These are phyloP conservation scores for Hypholoma fasciculare DNA, from an alignment of 768 basidiomycete species.

Conservation along the genomic window DNA sequence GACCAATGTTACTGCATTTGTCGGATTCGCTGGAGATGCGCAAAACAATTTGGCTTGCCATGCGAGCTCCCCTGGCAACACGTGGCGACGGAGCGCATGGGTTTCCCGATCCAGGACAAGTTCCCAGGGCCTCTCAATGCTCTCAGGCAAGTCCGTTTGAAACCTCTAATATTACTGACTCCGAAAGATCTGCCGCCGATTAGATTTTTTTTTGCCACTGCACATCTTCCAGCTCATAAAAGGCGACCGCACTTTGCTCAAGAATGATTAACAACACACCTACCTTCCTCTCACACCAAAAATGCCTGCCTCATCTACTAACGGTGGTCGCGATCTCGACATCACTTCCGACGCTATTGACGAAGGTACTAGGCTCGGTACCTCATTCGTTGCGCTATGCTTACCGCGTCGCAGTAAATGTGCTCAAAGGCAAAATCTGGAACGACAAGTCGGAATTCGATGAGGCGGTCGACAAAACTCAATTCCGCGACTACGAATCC, in stretches of 20 bases:
- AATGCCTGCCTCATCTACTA: conserved; percentile 27
- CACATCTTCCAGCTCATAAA: conserved; percentile 8
- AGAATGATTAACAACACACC: conserved; percentile 12
- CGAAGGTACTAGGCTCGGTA: conserved; percentile 31
- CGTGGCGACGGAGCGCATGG: conserved; percentile 22
- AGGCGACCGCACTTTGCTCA: conserved; percentile 10
- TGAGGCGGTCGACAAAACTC: conserved; percentile 60
- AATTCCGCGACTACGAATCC: conserved; percentile 71
- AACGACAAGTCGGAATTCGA: conserved; percentile 60
- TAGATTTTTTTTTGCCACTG: background rate
- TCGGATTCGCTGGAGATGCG: background rate
- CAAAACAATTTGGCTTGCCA: conserved; percentile 2
- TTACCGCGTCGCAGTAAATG: conserved; percentile 51
- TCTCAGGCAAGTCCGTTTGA: too few relatives aligned
- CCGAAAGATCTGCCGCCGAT: background rate
- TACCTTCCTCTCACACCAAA: background rate
- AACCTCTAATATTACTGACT: background rate
- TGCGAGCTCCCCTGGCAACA: conserved; percentile 21
- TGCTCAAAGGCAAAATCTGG: conserved; percentile 63
- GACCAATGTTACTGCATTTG: too few relatives aligned
- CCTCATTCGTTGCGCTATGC: too few relatives aligned
- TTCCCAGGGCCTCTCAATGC: background rate
- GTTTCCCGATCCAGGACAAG: background rate
- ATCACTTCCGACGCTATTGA: conserved; percentile 49
- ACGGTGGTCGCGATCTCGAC: conserved; percentile 38